Evolutionary conservation across 768 basidiomycete species (phyloP).

Genomic region (Tylopilus sp.): DNA sequence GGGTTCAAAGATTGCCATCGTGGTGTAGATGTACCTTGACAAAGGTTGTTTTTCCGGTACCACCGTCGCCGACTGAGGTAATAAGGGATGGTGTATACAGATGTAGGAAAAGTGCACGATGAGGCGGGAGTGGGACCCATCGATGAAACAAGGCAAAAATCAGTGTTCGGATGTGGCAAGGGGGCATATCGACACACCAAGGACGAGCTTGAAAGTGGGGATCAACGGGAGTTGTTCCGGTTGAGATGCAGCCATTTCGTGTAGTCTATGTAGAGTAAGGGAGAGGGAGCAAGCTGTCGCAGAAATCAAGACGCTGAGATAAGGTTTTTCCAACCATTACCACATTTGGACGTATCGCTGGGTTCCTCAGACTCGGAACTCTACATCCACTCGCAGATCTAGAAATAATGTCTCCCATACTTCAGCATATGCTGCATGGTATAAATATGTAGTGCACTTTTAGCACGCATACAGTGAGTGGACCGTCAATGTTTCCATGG

Average conservation of each 20-base stretch:
- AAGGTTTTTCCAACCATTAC: conserved; percentile 31
- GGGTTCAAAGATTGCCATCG: conserved; percentile 19
- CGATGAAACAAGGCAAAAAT: conserved; percentile 46
- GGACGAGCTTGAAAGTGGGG: conserved; percentile 98
- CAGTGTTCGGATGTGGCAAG: conserved; percentile 13
- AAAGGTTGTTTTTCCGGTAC: conserved; percentile 97
- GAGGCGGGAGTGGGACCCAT: conserved; percentile 35
- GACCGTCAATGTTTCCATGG: too few species aligned
- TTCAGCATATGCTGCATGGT: neutral
- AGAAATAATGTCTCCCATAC: too few species aligned
- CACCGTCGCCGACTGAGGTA: conserved; percentile 84
- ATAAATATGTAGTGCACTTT: neutral
- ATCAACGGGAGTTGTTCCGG: conserved; percentile 34
- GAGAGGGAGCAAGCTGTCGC: conserved; percentile 21
- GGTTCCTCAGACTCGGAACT: conserved; percentile 2
- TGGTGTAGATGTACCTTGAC: conserved; percentile 69
- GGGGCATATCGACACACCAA: conserved; percentile 57
- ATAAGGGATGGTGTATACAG: neutral
- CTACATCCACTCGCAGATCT: neutral
- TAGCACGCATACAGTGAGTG: neutral
- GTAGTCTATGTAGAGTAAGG: conserved; percentile 22
- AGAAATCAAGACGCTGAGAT: conserved; percentile 36
- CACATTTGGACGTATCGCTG: conserved; percentile 19
- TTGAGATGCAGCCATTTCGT: conserved; percentile 40
- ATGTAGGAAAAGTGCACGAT: conserved; percentile 1